These are phyloP conservation scores for Saitozyma podzolica DNA, from an alignment of 768 basidiomycete genomes.

Conservation along the genomic window DNA sequence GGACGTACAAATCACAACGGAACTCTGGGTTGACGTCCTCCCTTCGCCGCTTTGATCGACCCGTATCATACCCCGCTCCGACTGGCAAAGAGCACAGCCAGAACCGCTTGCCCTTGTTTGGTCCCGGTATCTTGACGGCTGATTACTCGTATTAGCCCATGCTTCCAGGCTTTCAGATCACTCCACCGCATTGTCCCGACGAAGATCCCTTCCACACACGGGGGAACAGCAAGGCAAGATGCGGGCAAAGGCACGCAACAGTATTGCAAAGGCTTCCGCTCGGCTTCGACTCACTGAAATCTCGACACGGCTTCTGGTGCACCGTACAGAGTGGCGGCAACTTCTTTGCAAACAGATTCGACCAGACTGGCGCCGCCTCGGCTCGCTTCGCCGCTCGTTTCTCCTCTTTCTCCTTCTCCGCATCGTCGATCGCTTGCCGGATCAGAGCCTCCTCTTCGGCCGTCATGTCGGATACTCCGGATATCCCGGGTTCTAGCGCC, in stretches of 20 bases:
- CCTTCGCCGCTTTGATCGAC: conserved; percentile 43
- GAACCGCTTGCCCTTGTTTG: conserved; percentile 52
- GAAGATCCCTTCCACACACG: too few relatives aligned
- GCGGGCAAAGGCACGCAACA: not conserved
- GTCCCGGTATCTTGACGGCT: conserved; percentile 51
- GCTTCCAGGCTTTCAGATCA: not conserved
- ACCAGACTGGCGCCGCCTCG: conserved; percentile 43
- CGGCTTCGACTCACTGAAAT: conserved; percentile 40
- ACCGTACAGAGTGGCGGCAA: conserved; percentile 49
- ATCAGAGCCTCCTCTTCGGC: conserved; percentile 33
- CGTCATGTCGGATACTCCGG: not conserved
- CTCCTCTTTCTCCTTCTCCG: conserved; percentile 25
- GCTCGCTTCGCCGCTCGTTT: conserved; percentile 29
- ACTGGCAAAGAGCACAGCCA: conserved; percentile 53
- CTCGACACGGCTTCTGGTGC: conserved; percentile 49
- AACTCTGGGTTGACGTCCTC: conserved; percentile 51
- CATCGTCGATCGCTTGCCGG: conserved; percentile 34
- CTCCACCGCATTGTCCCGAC: too few relatives aligned
- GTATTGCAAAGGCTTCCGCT: not conserved
- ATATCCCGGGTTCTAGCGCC: too few relatives aligned
- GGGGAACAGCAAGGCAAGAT: not conserved
- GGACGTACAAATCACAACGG: conserved; percentile 50
- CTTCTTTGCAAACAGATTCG: conserved; percentile 49
- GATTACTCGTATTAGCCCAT: not conserved
- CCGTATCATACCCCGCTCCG: conserved; percentile 50